These are phyloP conservation scores for Hemisphaericaspora xylofermentans DNA, from an alignment of 1,139 yeast species.

Conservation along the genomic window DNA sequence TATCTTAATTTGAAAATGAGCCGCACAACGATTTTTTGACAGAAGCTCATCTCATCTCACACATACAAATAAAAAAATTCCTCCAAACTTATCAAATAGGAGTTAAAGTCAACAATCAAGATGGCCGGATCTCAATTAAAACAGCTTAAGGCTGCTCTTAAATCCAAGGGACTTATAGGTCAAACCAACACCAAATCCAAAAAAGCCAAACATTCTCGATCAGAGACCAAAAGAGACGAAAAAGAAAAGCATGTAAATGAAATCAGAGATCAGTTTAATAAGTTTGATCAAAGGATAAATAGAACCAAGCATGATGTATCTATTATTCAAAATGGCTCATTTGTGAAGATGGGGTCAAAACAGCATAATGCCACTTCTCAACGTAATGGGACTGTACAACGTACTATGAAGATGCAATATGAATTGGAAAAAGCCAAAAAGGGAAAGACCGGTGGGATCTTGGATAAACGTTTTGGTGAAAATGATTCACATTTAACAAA, in stretches of 20 bases:
- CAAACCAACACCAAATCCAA: slow-evolving; percentile 61
- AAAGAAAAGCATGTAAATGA: slow-evolving; percentile 52
- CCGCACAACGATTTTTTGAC: slow-evolving; percentile 7
- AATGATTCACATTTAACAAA: slow-evolving; percentile 65
- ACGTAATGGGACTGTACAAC: slow-evolving; percentile 76
- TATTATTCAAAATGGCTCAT: slow-evolving; percentile 51
- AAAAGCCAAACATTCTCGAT: slow-evolving; percentile 51
- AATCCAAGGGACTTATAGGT: slow-evolving; percentile 78
- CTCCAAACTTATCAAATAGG: neutral
- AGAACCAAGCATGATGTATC: slow-evolving; percentile 68
- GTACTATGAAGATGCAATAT: slow-evolving; percentile 66
- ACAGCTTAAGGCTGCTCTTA: slow-evolving; percentile 73
- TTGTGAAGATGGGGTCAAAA: slow-evolving; percentile 56
- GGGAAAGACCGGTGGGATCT: slow-evolving; percentile 74
- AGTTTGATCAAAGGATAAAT: slow-evolving; percentile 77
- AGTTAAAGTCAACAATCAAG: neutral
- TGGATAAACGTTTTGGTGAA: slow-evolving; percentile 93
- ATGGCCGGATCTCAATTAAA: slow-evolving; percentile 94
- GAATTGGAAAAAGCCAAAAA: slow-evolving; percentile 59
- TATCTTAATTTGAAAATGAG: neutral
- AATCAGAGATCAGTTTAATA: slow-evolving; percentile 82
- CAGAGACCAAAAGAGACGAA: slow-evolving; percentile 69
- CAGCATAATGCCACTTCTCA: slow-evolving; percentile 39
- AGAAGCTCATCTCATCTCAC: neutral
- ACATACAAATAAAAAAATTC: neutral